Conservation (phyloP, 768 basidiomycete species). For the Suillus spraguei region DNA sequence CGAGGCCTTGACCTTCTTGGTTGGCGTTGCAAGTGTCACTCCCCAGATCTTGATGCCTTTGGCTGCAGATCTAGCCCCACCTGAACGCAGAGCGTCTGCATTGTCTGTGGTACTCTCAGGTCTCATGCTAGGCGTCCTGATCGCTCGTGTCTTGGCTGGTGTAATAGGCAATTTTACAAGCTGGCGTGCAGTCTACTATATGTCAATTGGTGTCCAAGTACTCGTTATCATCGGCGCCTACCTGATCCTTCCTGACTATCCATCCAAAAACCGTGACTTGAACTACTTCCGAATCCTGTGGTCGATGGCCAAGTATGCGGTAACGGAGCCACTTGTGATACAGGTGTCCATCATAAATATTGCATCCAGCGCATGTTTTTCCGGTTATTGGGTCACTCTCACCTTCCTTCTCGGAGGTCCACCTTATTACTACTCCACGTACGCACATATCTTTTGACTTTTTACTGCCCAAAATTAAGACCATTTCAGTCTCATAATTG, state of each 20-base stretch:
- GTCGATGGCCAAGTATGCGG: slow-evolving; percentile 76
- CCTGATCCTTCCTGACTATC: slow-evolving; percentile 79
- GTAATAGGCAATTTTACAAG: slow-evolving; percentile 71
- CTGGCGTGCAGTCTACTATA: slow-evolving; percentile 79
- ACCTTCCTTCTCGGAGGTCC: slow-evolving; percentile 81
- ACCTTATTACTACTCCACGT: slow-evolving; percentile 79
- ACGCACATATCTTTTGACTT: slow-evolving; percentile 16
- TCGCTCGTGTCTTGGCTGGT: slow-evolving; percentile 75
- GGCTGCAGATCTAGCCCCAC: slow-evolving; percentile 82
- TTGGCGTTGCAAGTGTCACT: slow-evolving; percentile 71
- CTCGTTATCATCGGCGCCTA: slow-evolving; percentile 62
- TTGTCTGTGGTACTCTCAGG: slow-evolving; percentile 74
- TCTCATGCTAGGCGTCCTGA: slow-evolving; percentile 70
- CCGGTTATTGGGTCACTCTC: slow-evolving; percentile 70
- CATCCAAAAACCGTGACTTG: slow-evolving; percentile 66
- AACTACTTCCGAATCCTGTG: slow-evolving; percentile 70
- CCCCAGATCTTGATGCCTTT: slow-evolving; percentile 76
- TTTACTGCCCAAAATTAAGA: slow-evolving; percentile 6
- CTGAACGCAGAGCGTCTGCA: slow-evolving; percentile 70
- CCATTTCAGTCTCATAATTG: slow-evolving; percentile 52
- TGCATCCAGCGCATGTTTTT: slow-evolving; percentile 58
- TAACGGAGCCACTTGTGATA: slow-evolving; percentile 78
- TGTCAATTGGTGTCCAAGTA: slow-evolving; percentile 72
- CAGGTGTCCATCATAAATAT: slow-evolving; percentile 68
- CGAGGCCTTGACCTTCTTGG: slow-evolving; percentile 67